Evolutionary conservation across 1,139 yeast species (phyloP).

Genomic region (Lodderomyces theae): DNA sequence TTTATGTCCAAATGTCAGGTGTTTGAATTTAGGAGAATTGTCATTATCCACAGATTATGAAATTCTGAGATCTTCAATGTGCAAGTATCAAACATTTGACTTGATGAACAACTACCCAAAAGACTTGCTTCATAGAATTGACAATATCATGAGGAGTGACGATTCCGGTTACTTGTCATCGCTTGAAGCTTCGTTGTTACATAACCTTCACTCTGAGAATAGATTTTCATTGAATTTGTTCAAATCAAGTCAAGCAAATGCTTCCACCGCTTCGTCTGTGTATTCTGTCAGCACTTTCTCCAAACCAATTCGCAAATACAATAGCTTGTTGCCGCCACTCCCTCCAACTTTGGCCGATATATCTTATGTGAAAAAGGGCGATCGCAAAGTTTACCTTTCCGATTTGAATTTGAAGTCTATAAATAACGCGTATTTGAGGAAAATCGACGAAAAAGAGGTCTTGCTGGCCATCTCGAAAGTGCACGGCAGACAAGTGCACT

Average conservation of each 20-base stretch:
- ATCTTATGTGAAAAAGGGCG: slow-evolving; percentile 32
- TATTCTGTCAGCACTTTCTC: slow-evolving; percentile 30
- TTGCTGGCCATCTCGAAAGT: slow-evolving; percentile 28
- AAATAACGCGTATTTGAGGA: slow-evolving; percentile 30
- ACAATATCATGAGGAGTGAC: slow-evolving; percentile 20
- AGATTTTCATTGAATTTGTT: slow-evolving; percentile 8
- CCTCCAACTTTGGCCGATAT: slow-evolving; percentile 28
- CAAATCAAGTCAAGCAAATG: slow-evolving; percentile 13
- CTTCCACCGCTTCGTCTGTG: slow-evolving; percentile 31
- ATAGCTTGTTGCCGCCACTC: slow-evolving; percentile 39
- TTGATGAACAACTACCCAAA: slow-evolving; percentile 38
- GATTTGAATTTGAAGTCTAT: slow-evolving; percentile 41
- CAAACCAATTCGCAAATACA: slow-evolving; percentile 31
- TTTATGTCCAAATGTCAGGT: slow-evolving; percentile 54
- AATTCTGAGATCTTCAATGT: slow-evolving; percentile 30
- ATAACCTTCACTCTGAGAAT: slow-evolving; percentile 1
- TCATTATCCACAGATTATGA: slow-evolving; percentile 60
- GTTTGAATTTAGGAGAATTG: slow-evolving; percentile 52
- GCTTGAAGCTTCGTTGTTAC: neutral
- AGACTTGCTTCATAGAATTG: slow-evolving; percentile 24
- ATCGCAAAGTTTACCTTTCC: slow-evolving; percentile 41
- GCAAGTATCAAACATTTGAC: slow-evolving; percentile 41
- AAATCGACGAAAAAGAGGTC: slow-evolving; percentile 38
- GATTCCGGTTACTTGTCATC: slow-evolving; percentile 8
- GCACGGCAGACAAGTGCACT: slow-evolving; percentile 17